Evolutionary conservation across 345 rosid species (phyloP), one percentile per base, ranked within the genome.

Genomic region (Anastatica hierochuntica): DNA sequence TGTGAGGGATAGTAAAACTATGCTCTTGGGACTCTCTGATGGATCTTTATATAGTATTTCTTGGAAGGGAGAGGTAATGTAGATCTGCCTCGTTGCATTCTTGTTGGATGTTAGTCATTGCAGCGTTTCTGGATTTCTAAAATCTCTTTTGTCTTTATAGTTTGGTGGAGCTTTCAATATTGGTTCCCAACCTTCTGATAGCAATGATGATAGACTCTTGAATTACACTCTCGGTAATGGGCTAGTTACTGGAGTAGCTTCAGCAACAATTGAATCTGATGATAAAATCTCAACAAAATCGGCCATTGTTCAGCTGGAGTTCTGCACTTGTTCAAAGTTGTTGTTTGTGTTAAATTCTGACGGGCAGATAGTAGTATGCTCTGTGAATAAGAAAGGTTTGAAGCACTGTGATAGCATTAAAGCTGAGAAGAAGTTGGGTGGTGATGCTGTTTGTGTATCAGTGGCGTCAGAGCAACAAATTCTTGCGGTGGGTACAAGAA

Each of bases 21-120:
- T 87, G 87, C 69, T 87, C 20, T 55, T 90, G 68, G 98, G 98
- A 56, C 96, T 90, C 60, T 84, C 96, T 27, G 71, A 79, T 68
- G 98, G 98, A 62, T 80, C 77, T 63, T 67, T 90, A 34, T 84
- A 79, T 64, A 75, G 81, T 53, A 77, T 87, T 51, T 90, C 98
- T 16, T 90, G 98, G 98, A 90, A 87, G 66, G 98, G 95, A 48
- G 96, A 90, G 98, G 98, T 90, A 84, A 69, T 62, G 18, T 26
- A 45, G 43, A 35, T 56, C 16, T 60, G 20, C 35, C 26, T 64
- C 26, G 13, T 10, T 56, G 11, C 20, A 10, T 51, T 43, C 42
- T 56, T 29, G 34, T 48, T 43, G 23, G 49, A 10, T 43, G 27
- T 36, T 53, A 16, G 35, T 43, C 30, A 33, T 18, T 36, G 30